phyloP scores from a whole-genome alignment of 768 basidiomycete genomes.

The Calocybe indica region DNA sequence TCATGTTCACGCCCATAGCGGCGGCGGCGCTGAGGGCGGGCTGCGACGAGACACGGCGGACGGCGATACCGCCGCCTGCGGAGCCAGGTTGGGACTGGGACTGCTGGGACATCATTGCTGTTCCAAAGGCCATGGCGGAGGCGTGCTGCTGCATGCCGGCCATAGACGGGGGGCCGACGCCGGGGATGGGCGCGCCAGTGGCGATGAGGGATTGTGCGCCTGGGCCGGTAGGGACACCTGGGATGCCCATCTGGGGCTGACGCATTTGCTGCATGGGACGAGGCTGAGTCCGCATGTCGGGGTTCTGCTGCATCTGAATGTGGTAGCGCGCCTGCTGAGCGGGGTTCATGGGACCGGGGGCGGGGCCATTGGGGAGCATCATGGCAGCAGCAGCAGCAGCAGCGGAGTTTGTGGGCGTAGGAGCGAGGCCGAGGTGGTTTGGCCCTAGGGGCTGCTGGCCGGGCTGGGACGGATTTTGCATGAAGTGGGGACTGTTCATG shows the following conservation, averaged over 20 bases:
- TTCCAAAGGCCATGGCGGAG: constrained; percentile 36
- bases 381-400: constrained; percentile 28
- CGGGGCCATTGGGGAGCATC: constrained; percentile 27
- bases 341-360: constrained; percentile 13
- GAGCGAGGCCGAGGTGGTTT: constrained; percentile 25
- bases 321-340: constrained; percentile 24
- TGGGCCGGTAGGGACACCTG: constrained; percentile 22
- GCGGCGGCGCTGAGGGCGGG: constrained; percentile 37
- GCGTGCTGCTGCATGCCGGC: constrained; percentile 21
- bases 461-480: constrained; percentile 33
- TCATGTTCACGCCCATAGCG: constrained; percentile 36
- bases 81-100: no score
- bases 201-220: constrained; percentile 11
- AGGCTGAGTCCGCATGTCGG: constrained; percentile 12
- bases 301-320: constrained; percentile 25
- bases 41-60: constrained; percentile 57
- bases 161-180: constrained; percentile 25
- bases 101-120: constrained; percentile 31
- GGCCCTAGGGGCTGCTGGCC: constrained; percentile 21
- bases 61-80: constrained; percentile 22
- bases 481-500: constrained; percentile 23
- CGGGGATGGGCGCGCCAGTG: constrained; percentile 6
- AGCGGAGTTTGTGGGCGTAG: constrained; percentile 16
- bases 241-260: constrained; percentile 28
- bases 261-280: constrained; percentile 16